A percentile compares a stretch with the other conserved stretches of the same genome.
phyloP scores from a whole-genome alignment of 345 rosid genomes.

The Raphanus sativus region DNA sequence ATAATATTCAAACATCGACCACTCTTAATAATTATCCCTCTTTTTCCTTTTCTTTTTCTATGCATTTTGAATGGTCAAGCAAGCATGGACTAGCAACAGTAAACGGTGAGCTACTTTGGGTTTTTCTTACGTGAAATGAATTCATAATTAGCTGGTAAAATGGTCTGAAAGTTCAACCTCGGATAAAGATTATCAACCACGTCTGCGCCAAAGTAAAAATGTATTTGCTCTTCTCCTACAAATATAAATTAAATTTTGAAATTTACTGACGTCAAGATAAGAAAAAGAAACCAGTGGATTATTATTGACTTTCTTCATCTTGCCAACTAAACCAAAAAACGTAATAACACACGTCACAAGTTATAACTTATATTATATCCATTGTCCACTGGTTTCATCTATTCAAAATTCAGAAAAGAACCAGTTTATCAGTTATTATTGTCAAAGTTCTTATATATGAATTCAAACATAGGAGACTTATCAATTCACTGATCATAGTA shows the following conservation, averaged over 20 bases:
- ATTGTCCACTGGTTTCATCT: background rate
- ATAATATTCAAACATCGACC: constrained; percentile 5
- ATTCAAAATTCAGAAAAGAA: background rate
- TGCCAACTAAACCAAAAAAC: background rate
- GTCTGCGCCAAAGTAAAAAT: background rate
- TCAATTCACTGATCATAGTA: background rate
- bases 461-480: constrained; percentile 20
- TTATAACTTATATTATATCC: background rate
- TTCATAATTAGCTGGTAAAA: background rate
- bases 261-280: background rate
- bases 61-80: constrained; percentile 33
- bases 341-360: background rate
- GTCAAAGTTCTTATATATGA: background rate
- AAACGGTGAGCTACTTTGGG: constrained; percentile 28
- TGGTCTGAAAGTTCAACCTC: constrained; percentile 15
- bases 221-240: background rate
- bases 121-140: background rate
- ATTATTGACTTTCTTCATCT: background rate
- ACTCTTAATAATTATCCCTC: background rate
- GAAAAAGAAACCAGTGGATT: background rate
- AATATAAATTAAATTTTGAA: background rate
- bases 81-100: constrained; percentile 32
- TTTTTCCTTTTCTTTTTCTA: background rate
- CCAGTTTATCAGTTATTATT: background rate
- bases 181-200: constrained; percentile 10